Evolutionary conservation across 768 basidiomycete species (phyloP), one percentile per base, ranked within the genome.

Genomic region (Leccinum uliginosum): DNA sequence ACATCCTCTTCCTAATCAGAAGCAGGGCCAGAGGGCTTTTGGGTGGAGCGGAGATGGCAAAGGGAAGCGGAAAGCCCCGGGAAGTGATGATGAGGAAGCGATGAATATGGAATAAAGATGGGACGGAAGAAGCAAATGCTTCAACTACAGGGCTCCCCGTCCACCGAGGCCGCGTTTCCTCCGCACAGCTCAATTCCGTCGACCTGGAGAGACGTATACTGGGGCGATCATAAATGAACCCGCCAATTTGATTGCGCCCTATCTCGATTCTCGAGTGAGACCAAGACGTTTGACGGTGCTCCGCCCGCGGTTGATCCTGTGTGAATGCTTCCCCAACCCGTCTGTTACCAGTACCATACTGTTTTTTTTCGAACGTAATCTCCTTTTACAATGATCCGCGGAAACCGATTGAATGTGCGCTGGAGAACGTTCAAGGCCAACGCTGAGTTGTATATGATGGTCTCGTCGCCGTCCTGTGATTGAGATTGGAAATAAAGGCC

Each of bases 381-480:
- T 1, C 96, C 97, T 72, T 98, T 98, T 21, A 93, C 95, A 29
- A 94, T 72, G 51, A 98, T 87, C 19, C 95, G 84, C 24, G 97
- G 96, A 67, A 96, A 97, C 19, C 80, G 70, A n/a, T 92, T 95
- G 69, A 86, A 96, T 3, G 91, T 75, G 62, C 84, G 84, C 66
- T 98, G 91, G 15, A 97, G 76, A 0, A 87, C 87, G 61, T 86
- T 75, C 55, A 99, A 76, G 4, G 93, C 93, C 67, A 94, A 84
- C 1, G 89, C 87, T 1, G 96, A 89, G 68, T 98, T 89, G 68
- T 85, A 97, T 8, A 98, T 78, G 9, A 89, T 78, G 0, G 91
- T 91, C 70, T 95, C 91, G 62, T 99, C 96, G 11, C 93, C 93
- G 60, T 98, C 91, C 95, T 98, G 55, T 30, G 40, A 38, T 23